phyloP scores from a whole-genome alignment of 805 yeast species.

The Wickerhamomyces xylosicus region DNA sequence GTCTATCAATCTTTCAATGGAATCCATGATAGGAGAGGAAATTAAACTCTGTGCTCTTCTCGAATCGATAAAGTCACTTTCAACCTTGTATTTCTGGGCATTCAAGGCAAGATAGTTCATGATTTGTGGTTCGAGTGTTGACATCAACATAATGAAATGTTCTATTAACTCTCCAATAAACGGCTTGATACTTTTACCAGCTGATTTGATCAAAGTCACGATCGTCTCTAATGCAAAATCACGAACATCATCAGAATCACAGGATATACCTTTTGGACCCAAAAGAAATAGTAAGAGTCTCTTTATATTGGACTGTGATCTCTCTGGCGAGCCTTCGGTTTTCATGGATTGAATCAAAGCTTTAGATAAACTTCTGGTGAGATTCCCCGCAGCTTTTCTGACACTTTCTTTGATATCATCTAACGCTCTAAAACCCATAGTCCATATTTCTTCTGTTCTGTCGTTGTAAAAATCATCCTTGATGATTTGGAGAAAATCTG shows the following conservation, averaged over 20 bases:
- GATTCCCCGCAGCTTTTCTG: constrained; percentile 61
- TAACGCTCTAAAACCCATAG: constrained; percentile 76
- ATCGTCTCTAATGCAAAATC: constrained; percentile 66
- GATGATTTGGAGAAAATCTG: constrained; percentile 57
- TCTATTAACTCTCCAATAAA: constrained; percentile 61
- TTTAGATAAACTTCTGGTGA: constrained; percentile 59
- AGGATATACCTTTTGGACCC: constrained; percentile 69
- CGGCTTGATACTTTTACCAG: constrained; percentile 50
- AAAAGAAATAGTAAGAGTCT: constrained; percentile 68
- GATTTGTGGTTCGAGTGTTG: constrained; percentile 86
- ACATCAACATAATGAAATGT: constrained; percentile 62
- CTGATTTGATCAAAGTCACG: constrained; percentile 56
- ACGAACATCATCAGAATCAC: constrained; percentile 80
- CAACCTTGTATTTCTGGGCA: constrained; percentile 78
- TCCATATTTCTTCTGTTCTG: constrained; percentile 65
- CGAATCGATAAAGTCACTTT: constrained; percentile 64
- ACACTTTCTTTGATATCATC: constrained; percentile 96
- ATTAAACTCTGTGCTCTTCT: constrained; percentile 65
- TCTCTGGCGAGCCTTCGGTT: constrained; percentile 25
- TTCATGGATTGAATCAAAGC: constrained; percentile 50
- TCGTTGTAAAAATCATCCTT: constrained; percentile 38
- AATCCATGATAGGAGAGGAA: constrained; percentile 81
- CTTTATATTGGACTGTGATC: constrained; percentile 37
- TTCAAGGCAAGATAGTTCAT: constrained; percentile 78
- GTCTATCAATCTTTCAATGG: constrained; percentile 63